phyloP scores from a whole-genome alignment of 306 rosid genomes.

The Coriaria nepalensis region DNA sequence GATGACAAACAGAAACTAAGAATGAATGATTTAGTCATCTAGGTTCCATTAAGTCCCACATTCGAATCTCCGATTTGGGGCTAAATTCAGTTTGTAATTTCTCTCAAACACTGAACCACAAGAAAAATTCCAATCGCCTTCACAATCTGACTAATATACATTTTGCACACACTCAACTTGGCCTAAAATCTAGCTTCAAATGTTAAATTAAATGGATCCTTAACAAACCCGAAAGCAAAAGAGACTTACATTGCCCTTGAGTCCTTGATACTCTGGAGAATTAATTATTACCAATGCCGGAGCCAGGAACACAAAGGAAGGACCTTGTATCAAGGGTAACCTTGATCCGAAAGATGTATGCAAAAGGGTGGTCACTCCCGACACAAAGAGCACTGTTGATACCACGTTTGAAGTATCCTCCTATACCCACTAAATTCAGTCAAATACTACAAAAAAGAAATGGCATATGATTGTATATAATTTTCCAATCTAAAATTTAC shows the following conservation, averaged over 20 bases:
- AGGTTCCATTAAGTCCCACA: no score
- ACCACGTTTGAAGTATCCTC: slow-evolving; percentile 85
- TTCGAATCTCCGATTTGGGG: no score
- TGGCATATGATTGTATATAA: slow-evolving; percentile 2
- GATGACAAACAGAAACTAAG: no score
- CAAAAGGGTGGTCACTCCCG: slow-evolving; percentile 81
- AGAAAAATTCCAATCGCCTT: no score
- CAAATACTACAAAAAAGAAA: slow-evolving; percentile 24
- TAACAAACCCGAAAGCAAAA: slow-evolving; percentile 12
- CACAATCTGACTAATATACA: no score
- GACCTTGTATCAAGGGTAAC: slow-evolving; percentile 91
- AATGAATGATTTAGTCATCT: no score
- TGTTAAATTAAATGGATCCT: no score
- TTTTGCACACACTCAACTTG: no score
- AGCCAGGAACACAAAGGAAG: slow-evolving; percentile 82
- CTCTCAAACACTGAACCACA: no score
- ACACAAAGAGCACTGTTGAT: slow-evolving; percentile 78
- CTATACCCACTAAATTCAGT: slow-evolving; percentile 50
- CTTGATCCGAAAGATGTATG: slow-evolving; percentile 82
- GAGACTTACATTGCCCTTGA: slow-evolving; percentile 65
- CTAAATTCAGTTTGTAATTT: no score
- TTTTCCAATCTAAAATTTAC: not conserved
- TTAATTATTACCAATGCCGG: slow-evolving; percentile 80
- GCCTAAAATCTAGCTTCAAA: no score
- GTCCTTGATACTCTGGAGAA: slow-evolving; percentile 73